Evolutionary conservation across 164 flowering plant genomes (phyloP).

Genomic region (Magnolia officinalis): DNA sequence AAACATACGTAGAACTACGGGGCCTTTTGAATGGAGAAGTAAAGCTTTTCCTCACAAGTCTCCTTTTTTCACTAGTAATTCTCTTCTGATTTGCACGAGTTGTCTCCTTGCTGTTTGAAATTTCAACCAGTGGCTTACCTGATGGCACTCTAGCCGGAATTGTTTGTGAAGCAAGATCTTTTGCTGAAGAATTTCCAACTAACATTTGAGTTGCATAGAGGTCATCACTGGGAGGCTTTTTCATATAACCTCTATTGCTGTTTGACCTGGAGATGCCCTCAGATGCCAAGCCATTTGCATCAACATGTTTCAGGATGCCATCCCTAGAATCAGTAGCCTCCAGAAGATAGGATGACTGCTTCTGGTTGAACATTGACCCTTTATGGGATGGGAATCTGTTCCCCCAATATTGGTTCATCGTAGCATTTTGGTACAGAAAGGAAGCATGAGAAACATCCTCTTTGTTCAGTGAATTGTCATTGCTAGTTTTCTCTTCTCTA

Average conservation of each 20-base stretch:
- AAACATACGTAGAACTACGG: constrained; percentile 45
- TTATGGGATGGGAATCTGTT: constrained; percentile 41
- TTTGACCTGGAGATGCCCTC: constrained; percentile 14
- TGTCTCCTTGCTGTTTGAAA: constrained; percentile 43
- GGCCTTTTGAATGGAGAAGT: constrained; percentile 90
- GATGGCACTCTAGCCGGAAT: constrained; percentile 23
- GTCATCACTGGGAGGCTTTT: constrained; percentile 22
- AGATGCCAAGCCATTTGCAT: constrained; percentile 28
- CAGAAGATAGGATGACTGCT: constrained; percentile 15
- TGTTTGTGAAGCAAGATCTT: constrained; percentile 25
- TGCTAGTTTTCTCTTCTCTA: constrained; percentile 14
- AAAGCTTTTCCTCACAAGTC: constrained; percentile 38
- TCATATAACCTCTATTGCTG: constrained; percentile 10
- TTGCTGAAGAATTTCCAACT: constrained; percentile 17
- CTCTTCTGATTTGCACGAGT: constrained; percentile 21
- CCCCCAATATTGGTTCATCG: constrained; percentile 18
- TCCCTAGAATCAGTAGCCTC: constrained; percentile 26
- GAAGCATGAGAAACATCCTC: constrained; percentile 31
- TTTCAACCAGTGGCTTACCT: constrained; percentile 52
- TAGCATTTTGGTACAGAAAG: constrained; percentile 20
- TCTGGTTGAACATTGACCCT: constrained; percentile 27
- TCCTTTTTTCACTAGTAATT: constrained; percentile 39
- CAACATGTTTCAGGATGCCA: constrained; percentile 49
- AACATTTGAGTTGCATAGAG: constrained; percentile 4
- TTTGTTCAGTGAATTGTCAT: constrained; percentile 24